A percentile compares a stretch with the other conserved stretches of the same genome.
Conservation (phyloP, 1,139 yeast genomes). For the Geotrichum phurueaensis region DNA sequence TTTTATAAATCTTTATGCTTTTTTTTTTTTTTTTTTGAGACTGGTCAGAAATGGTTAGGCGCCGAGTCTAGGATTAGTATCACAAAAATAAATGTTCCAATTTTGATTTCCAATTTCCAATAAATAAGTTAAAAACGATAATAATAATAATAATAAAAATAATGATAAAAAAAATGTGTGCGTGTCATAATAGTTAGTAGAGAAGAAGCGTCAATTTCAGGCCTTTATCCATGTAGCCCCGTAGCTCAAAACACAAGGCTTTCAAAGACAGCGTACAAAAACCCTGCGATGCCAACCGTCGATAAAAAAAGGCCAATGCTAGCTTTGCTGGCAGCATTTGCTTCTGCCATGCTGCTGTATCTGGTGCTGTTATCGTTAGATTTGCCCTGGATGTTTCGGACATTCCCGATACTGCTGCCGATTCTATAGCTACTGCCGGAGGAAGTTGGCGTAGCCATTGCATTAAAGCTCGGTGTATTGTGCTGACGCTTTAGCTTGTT, state of each 20-base stretch:
- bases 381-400: background rate
- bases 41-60: no score
- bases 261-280: background rate
- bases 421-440: no score
- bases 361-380: background rate
- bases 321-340: background rate
- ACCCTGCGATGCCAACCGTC: background rate
- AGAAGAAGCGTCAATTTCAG: background rate
- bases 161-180: background rate
- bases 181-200: no score
- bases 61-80: background rate
- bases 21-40: no score
- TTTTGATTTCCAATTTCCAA: background rate
- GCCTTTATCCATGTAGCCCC: background rate
- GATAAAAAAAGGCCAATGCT: background rate
- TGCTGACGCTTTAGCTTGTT: background rate
- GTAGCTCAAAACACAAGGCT: background rate
- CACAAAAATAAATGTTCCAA: background rate
- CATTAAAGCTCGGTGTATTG: background rate
- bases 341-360: background rate
- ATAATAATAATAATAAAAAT: background rate
- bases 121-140: background rate
- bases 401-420: background rate
- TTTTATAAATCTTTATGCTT: no score
- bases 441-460: background rate